Conservation (phyloP, 345 rosid species). For the Microthlaspi erraticum region DNA sequence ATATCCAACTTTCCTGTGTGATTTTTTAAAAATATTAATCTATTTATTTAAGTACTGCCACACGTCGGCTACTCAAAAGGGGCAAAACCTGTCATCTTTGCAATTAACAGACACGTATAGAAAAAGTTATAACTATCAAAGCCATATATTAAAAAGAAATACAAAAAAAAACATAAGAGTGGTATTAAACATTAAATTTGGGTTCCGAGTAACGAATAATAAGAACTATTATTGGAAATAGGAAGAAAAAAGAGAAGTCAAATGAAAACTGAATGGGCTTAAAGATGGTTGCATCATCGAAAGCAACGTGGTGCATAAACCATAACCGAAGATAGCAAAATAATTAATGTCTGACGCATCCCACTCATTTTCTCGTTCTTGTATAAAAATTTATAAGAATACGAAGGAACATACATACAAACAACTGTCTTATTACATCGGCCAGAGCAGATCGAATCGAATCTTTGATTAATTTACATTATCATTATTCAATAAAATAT, state of each 20-base stretch:
- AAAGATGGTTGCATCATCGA: neutral
- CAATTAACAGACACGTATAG: neutral
- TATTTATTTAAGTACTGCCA: too few species aligned
- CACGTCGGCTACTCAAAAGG: neutral
- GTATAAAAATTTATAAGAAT: neutral
- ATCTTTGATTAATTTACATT: neutral
- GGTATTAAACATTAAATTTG: neutral
- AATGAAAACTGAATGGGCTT: neutral
- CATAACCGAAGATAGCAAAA: too few species aligned
- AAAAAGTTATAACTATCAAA: neutral
- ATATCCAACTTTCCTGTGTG: too few species aligned
- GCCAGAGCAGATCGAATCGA: constrained; percentile 5
- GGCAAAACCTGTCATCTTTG: neutral
- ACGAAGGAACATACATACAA: neutral
- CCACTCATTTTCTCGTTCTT: neutral
- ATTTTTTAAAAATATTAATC: too few species aligned
- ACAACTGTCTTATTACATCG: neutral
- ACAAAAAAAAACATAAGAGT: neutral
- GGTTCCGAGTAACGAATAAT: neutral
- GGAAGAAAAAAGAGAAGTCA: neutral
- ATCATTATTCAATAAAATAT: constrained; percentile 1
- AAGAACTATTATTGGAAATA: neutral
- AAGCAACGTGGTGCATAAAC: constrained; percentile 25
- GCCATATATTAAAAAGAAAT: neutral
- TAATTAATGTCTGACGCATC: neutral